Base-by-base conservation (phyloP, 257 asterid species). In the Gentiana straminea region DNA sequence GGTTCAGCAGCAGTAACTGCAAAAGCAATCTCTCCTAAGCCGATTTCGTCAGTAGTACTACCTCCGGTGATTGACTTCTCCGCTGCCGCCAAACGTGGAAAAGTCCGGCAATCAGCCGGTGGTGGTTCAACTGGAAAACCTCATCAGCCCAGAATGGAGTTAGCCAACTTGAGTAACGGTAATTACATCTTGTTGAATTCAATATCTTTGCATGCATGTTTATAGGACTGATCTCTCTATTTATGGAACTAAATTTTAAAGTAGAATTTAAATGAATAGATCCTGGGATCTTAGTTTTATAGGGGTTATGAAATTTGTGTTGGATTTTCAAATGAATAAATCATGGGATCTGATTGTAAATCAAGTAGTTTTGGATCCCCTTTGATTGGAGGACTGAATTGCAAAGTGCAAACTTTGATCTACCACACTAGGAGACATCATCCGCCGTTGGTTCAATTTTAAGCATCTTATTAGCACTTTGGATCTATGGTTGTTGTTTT, bases 1-100 rank as follows among this genome's bases (percentile, higher is more conserved):
- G 98, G 98, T 37, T 60, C 89, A 2, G 81, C 67, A n/a, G 57
- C 70, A 2, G 81, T 69, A n/a, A 58, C 70, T 8, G 51, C 49
- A 47, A 13, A 38, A 43, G 76, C 89, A 7, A 81, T 86, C 39
- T 90, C 98, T 1, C 95, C 98, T 2, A 84, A 84, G 70, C 98
- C 95, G 52, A 82, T 90, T 58, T 82, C 97, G 11, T 77, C 96
- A 45, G 63, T 94, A 12, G 88, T 83, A 0, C 95, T 94, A 39
- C 86, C 95, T 3, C 91, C 96, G 54, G 91, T 90, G 11, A 91
- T 91, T 46, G 96, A 84, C 77, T 86, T 87, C 81, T 86, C 97
- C 5, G 74, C 73, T 2, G 24, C 24, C 13, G 84, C 55, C 63
- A 86, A 86, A 78, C 77, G 82, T 2, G 86, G 82, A 9, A 84